Evolutionary conservation across 1,284 basidiomycete species (phyloP).

Genomic region (Athelia sp.): DNA sequence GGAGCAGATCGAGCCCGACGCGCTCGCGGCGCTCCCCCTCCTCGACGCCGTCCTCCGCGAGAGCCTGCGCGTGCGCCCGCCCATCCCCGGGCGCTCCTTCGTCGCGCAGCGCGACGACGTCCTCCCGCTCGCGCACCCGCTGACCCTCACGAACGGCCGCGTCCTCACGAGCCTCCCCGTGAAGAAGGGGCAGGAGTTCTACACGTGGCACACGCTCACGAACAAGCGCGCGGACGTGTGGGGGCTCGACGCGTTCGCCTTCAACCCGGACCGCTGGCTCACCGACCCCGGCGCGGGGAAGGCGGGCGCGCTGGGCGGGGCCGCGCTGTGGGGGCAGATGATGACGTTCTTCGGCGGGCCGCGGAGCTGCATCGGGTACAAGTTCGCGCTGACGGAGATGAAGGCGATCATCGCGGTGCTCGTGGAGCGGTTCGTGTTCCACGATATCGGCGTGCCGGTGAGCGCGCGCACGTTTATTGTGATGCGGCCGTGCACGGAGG

Average conservation of each 20-base stretch:
- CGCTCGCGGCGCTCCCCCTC: slow-evolving; percentile 40
- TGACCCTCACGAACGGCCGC: slow-evolving; percentile 18
- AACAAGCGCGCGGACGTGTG: slow-evolving; percentile 59
- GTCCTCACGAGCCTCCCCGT: slow-evolving; percentile 32
- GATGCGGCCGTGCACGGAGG: neutral
- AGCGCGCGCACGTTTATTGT: neutral
- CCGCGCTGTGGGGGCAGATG: neutral
- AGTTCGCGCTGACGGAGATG: slow-evolving; percentile 32
- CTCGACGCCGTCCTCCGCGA: slow-evolving; percentile 59
- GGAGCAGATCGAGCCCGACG: slow-evolving; percentile 19
- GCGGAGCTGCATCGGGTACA: slow-evolving; percentile 68
- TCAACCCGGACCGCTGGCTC: slow-evolving; percentile 26
- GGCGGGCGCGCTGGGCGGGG: slow-evolving; percentile 25
- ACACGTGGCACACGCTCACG: slow-evolving; percentile 58
- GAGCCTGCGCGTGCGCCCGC: slow-evolving; percentile 57
- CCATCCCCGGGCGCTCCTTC: slow-evolving; percentile 63
- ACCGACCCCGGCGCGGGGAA: neutral
- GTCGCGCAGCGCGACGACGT: slow-evolving; percentile 49
- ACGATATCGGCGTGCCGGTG: neutral
- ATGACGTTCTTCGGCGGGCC: slow-evolving; percentile 44
- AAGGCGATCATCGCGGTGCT: slow-evolving; percentile 1
- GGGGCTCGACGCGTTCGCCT: slow-evolving; percentile 64
- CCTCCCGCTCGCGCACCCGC: slow-evolving; percentile 43
- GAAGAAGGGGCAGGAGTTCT: slow-evolving; percentile 53
- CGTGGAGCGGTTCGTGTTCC: neutral